A percentile compares a stretch with the other conserved stretches of the same genome.
Evolutionary conservation across 208 protist genomes (phyloP).

Genomic region (Kentomonas sorsogonicus): DNA sequence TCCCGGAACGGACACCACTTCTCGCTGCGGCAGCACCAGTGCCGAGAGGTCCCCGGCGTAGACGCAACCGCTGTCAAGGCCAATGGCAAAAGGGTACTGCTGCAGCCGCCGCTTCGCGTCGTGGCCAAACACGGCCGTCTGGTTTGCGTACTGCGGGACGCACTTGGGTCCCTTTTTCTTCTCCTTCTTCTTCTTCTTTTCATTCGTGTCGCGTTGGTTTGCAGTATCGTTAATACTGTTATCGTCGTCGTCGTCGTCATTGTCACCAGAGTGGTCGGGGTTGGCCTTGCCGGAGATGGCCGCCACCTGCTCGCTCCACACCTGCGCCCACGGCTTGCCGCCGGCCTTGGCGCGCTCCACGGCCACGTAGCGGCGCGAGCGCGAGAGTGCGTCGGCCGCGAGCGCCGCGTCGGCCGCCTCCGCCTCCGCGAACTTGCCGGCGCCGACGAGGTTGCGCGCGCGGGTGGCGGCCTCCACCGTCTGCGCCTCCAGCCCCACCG

Average conservation of each 20-base stretch:
- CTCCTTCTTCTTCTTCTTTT: background rate
- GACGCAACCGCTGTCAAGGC: constrained; percentile 67
- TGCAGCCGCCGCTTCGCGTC: constrained; percentile 70
- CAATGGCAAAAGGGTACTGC: constrained; percentile 47
- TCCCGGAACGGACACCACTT: constrained; percentile 49
- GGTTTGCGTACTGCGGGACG: constrained; percentile 15
- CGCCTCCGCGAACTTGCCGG: constrained; percentile 9
- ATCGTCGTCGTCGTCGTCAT: constrained; percentile 6
- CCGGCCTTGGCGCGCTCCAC: constrained; percentile 28
- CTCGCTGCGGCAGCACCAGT: constrained; percentile 35
- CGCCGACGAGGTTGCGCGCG: constrained; percentile 52
- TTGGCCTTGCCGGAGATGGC: background rate
- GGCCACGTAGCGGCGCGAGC: constrained; percentile 22
- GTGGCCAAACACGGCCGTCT: constrained; percentile 63
- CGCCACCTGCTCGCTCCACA: constrained; percentile 28
- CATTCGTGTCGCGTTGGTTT: background rate
- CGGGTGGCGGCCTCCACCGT: constrained; percentile 26
- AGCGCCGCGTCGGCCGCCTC: constrained; percentile 1
- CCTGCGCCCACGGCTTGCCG: constrained; percentile 35
- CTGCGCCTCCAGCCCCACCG: constrained; percentile 38
- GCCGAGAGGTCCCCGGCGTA: constrained; percentile 61
- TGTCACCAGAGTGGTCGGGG: background rate
- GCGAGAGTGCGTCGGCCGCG: constrained; percentile 22
- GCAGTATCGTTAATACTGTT: background rate
- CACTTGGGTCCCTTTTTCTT: constrained; percentile 9